phyloP scores from a whole-genome alignment of 345 rosid species.

The Bruguiera sexangula region DNA sequence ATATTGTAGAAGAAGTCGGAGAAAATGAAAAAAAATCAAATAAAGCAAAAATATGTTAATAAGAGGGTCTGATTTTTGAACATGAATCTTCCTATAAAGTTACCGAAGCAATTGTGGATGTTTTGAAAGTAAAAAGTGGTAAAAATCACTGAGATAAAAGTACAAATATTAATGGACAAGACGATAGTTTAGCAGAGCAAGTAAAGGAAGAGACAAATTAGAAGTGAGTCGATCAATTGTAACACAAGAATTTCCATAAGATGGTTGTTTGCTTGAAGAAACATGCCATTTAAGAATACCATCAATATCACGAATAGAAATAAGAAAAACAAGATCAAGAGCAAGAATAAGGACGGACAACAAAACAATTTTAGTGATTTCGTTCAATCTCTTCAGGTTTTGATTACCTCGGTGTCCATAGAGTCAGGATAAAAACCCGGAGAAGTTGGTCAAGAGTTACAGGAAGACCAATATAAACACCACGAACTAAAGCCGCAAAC shows the following conservation, averaged over 20 bases:
- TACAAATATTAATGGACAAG: slow-evolving; percentile 12
- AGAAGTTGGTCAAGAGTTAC: slow-evolving; percentile 17
- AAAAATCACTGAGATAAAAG: slow-evolving; percentile 12
- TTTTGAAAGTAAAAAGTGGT: slow-evolving; percentile 24
- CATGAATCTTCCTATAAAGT: slow-evolving; percentile 32
- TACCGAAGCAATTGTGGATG: slow-evolving; percentile 1
- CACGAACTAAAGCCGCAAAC: neutral
- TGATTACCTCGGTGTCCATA: neutral
- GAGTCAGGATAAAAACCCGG: neutral
- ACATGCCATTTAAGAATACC: slow-evolving; percentile 18
- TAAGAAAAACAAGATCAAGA: neutral
- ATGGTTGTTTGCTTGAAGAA: slow-evolving; percentile 7
- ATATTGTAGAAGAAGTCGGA: no score
- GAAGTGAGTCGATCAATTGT: neutral
- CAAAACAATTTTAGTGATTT: slow-evolving; percentile 3
- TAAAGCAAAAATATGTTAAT: slow-evolving; percentile 30
- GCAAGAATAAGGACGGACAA: no score
- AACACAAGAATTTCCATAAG: slow-evolving; percentile 1
- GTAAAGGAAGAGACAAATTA: slow-evolving; percentile 12
- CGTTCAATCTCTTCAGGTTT: no score
- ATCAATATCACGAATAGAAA: slow-evolving; percentile 1
- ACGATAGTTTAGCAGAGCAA: neutral
- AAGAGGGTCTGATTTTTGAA: slow-evolving; percentile 27
- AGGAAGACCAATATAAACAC: neutral
- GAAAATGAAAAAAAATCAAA: neutral